Percentiles rank a stretch among this genome's conserved stretches.
Evolutionary conservation across 202 grass and related monocot genomes (phyloP).

Genomic region (Bolboschoenoplectus hybrid): DNA sequence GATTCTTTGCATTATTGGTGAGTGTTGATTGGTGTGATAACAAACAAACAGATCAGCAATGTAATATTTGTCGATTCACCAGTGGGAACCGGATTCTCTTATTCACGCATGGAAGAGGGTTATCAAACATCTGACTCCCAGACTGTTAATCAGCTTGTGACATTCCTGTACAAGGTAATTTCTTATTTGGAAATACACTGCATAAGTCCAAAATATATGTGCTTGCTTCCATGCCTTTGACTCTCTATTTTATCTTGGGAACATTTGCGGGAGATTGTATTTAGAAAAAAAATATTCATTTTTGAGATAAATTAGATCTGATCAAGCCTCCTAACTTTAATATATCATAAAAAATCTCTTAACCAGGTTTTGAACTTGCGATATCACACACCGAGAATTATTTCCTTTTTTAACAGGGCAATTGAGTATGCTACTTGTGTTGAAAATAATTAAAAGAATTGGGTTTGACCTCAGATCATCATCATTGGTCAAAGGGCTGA

Average conservation of each 20-base stretch:
- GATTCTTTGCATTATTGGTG: neutral
- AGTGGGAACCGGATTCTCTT: conserved; percentile 71
- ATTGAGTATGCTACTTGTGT: neutral
- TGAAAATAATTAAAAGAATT: too few relatives aligned
- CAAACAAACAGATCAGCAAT: conserved; percentile 41
- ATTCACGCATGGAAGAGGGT: conserved; percentile 48
- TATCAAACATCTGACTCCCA: conserved; percentile 51
- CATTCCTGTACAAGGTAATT: conserved; percentile 66
- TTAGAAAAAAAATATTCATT: neutral
- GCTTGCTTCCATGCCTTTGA: neutral
- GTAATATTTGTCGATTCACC: conserved; percentile 81
- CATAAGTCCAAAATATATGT: neutral
- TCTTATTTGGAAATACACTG: neutral
- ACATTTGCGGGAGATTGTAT: neutral
- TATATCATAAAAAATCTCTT: too few relatives aligned
- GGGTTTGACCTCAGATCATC: too few relatives aligned
- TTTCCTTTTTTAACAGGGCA: neutral
- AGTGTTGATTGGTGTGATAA: conserved; percentile 9
- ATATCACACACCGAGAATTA: neutral
- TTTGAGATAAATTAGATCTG: too few relatives aligned
- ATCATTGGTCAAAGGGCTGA: too few relatives aligned
- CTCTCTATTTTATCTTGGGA: neutral
- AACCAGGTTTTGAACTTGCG: too few relatives aligned
- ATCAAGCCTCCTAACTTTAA: too few relatives aligned
- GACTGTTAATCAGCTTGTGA: conserved; percentile 50